A percentile compares a stretch with the other conserved stretches of the same genome.
Conservation (phyloP, 1,139 yeast species). For the Diutina scorzettiae region DNA sequence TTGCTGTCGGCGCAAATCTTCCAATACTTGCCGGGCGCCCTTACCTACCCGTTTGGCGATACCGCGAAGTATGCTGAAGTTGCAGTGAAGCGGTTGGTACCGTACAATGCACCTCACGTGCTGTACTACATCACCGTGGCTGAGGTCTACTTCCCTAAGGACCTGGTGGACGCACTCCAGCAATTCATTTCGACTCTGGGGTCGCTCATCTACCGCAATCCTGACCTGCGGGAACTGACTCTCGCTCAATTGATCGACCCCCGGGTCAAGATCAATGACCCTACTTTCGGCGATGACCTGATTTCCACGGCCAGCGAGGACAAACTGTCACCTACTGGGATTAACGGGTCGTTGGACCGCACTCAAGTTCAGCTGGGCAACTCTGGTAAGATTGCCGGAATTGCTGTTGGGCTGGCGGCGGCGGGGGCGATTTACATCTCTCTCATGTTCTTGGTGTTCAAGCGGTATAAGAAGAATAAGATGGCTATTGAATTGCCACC, state of each 20-base stretch:
- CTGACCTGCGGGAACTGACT: slow-evolving; percentile 31
- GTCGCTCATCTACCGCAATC: slow-evolving; percentile 41
- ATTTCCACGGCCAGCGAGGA: slow-evolving; percentile 11
- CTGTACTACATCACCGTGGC: slow-evolving; percentile 63
- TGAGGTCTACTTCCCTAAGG: slow-evolving; percentile 59
- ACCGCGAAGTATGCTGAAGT: slow-evolving; percentile 24
- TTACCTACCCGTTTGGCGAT: slow-evolving; percentile 37
- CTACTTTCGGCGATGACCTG: slow-evolving; percentile 38
- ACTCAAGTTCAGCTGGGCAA: slow-evolving; percentile 10
- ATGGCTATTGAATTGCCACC: slow-evolving; percentile 27
- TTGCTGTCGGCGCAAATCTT: slow-evolving; percentile 67
- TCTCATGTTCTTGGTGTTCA: slow-evolving; percentile 34
- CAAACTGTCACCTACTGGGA: slow-evolving; percentile 9
- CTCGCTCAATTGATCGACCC: slow-evolving; percentile 51
- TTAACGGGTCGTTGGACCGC: slow-evolving; percentile 34
- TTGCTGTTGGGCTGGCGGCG: slow-evolving; percentile 55
- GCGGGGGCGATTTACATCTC: slow-evolving; percentile 51
- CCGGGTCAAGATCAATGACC: slow-evolving; percentile 26
- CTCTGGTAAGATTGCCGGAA: slow-evolving; percentile 38
- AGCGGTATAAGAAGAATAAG: slow-evolving; percentile 24
- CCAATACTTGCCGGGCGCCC: slow-evolving; percentile 50
- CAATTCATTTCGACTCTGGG: slow-evolving; percentile 26
- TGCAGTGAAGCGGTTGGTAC: slow-evolving; percentile 50
- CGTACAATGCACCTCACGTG: slow-evolving; percentile 41
- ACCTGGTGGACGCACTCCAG: slow-evolving; percentile 32